Evolutionary conservation across 495 filamentous ascomycete species (phyloP).

Genomic region (Xylaria palmicola): DNA sequence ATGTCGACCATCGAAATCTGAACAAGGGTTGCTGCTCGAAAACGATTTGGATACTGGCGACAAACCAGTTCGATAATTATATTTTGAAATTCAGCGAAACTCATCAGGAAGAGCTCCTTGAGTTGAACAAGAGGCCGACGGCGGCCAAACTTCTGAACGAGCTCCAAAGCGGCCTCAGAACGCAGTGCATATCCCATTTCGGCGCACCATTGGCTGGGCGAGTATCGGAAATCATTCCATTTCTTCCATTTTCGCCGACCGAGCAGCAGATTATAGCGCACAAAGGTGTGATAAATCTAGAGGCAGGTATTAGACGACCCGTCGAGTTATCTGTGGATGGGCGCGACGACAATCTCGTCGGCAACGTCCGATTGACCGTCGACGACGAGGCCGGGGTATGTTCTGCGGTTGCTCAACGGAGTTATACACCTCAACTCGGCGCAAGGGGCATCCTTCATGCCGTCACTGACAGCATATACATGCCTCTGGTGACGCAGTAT

Average conservation of each 20-base stretch:
- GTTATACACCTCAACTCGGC: not conserved
- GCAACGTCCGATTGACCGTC: not conserved
- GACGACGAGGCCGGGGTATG: not conserved
- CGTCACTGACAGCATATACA: not conserved
- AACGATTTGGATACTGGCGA: slow-evolving; percentile 57
- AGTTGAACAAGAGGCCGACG: slow-evolving; percentile 17
- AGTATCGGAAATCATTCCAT: slow-evolving; percentile 47
- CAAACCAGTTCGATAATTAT: slow-evolving; percentile 44
- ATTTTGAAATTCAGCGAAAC: slow-evolving; percentile 39
- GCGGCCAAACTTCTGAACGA: slow-evolving; percentile 25
- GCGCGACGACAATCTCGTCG: not conserved
- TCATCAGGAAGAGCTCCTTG: slow-evolving; percentile 24
- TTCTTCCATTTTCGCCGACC: slow-evolving; percentile 42
- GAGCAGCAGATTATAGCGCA: slow-evolving; percentile 46
- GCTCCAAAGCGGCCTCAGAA: slow-evolving; percentile 32
- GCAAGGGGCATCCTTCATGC: not conserved
- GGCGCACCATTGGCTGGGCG: slow-evolving; percentile 39
- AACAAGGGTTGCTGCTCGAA: slow-evolving; percentile 49
- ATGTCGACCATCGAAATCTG: slow-evolving; percentile 45
- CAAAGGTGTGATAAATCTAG: slow-evolving; percentile 44
- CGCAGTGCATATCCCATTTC: slow-evolving; percentile 30
- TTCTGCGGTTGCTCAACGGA: not conserved
- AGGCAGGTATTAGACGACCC: not conserved
- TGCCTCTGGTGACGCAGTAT: not conserved
- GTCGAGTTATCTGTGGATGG: not conserved